These are phyloP conservation scores for Fusarium caatingaense DNA, from an alignment of 2,329 filamentous ascomycete genomes.

Conservation along the genomic window DNA sequence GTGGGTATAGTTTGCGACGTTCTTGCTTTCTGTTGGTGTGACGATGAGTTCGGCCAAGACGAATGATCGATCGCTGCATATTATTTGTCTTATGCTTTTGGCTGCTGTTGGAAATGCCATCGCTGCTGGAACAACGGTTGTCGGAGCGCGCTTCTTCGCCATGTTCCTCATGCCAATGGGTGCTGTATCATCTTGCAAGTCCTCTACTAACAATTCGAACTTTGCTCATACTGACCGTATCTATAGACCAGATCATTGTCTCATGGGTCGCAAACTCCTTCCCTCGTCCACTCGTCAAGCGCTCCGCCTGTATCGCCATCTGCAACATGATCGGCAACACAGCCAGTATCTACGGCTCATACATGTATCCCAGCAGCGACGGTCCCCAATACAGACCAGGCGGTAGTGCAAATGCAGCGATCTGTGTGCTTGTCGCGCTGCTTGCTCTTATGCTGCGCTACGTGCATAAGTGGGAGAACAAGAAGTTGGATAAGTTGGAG, in stretches of 20 bases:
- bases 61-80: slow-evolving; percentile 67
- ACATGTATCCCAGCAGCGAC: slow-evolving; percentile 58
- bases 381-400: slow-evolving; percentile 61
- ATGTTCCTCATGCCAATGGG: slow-evolving; percentile 72
- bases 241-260: slow-evolving; percentile 66
- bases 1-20: no score
- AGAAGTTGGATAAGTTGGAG: slow-evolving; percentile 63
- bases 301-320: slow-evolving; percentile 74
- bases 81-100: slow-evolving; percentile 63
- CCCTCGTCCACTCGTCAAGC: slow-evolving; percentile 74
- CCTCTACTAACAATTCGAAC: no score
- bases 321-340: slow-evolving; percentile 74
- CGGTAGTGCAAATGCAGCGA: slow-evolving; percentile 70
- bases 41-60: slow-evolving; percentile 66
- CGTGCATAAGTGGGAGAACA: slow-evolving; percentile 70
- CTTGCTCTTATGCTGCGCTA: slow-evolving; percentile 65
- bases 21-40: slow-evolving; percentile 63
- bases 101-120: slow-evolving; percentile 67
- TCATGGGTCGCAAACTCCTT: slow-evolving; percentile 77
- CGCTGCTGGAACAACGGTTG: slow-evolving; percentile 61
- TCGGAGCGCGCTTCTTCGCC: slow-evolving; percentile 68
- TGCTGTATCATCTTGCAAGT: slow-evolving; percentile 58
- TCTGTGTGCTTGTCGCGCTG: slow-evolving; percentile 69
- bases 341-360: slow-evolving; percentile 60
- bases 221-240: accelerated